Conservation (phyloP, 306 rosid species). For the Gillenia trifoliata region DNA sequence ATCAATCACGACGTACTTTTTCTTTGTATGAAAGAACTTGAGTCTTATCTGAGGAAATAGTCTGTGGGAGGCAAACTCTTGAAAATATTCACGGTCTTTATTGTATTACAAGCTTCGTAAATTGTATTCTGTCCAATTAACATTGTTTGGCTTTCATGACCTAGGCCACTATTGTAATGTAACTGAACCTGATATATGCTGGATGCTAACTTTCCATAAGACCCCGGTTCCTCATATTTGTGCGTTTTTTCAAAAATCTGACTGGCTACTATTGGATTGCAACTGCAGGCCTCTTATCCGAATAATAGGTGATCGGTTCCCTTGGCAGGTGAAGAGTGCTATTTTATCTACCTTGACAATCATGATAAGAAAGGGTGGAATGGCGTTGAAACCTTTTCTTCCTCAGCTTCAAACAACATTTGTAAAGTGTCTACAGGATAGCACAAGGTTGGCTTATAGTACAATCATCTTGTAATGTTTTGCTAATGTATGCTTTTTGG, state of each 20-base stretch:
- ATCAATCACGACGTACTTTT: not conserved
- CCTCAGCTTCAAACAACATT: slow-evolving; percentile 99
- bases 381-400: slow-evolving; percentile 87
- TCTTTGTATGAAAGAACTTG: not conserved
- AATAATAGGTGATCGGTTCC: slow-evolving; percentile 94
- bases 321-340: slow-evolving; percentile 99
- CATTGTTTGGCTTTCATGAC: not conserved
- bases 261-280: slow-evolving; percentile 23
- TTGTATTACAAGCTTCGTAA: not conserved
- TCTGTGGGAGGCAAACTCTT: not conserved
- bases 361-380: slow-evolving; percentile 83
- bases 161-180: not conserved
- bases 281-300: slow-evolving; percentile 88
- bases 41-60: not conserved
- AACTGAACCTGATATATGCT: not conserved
- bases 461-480: not conserved
- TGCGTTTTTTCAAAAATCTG: slow-evolving; percentile 20
- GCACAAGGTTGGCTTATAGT: slow-evolving; percentile 55
- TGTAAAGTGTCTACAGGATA: slow-evolving; percentile 92
- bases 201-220: not conserved
- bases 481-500: not conserved
- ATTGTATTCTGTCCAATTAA: not conserved
- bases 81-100: not conserved
- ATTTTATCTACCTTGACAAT: slow-evolving; percentile 81
- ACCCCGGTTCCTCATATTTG: not conserved